phyloP scores from a whole-genome alignment of 2,329 filamentous ascomycete species.

The Trichophyton equinum region DNA sequence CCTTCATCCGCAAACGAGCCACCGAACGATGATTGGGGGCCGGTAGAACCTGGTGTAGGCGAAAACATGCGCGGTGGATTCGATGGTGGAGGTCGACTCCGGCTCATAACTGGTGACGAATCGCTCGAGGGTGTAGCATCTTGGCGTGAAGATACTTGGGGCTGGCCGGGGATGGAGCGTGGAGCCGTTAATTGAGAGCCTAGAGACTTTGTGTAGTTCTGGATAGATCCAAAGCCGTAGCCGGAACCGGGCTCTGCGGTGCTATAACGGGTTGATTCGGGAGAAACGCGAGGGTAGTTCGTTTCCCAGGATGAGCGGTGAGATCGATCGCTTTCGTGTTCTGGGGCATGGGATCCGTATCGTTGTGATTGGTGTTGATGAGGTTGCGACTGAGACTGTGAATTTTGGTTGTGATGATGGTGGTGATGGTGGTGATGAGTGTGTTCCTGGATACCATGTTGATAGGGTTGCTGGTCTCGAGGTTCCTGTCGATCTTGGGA shows the following conservation, averaged over 20 bases:
- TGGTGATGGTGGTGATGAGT: slow-evolving; percentile 19
- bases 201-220: slow-evolving; percentile 31
- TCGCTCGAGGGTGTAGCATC: slow-evolving; percentile 23
- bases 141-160: slow-evolving; percentile 24
- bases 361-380: slow-evolving; percentile 17
- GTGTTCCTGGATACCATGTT: slow-evolving; percentile 17
- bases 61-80: slow-evolving; percentile 24
- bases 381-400: slow-evolving; percentile 1
- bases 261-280: slow-evolving; percentile 26
- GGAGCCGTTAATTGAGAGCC: slow-evolving; percentile 27
- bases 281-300: slow-evolving; percentile 28
- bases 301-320: slow-evolving; percentile 26
- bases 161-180: slow-evolving; percentile 19
- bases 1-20: slow-evolving; percentile 21
- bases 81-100: slow-evolving; percentile 17
- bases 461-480: slow-evolving; percentile 21
- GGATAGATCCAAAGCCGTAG: slow-evolving; percentile 31
- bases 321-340: slow-evolving; percentile 24
- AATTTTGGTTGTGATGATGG: slow-evolving; percentile 2
- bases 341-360: slow-evolving; percentile 20
- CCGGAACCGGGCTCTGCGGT: slow-evolving; percentile 20
- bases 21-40: slow-evolving; percentile 8
- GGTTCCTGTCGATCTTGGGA: slow-evolving; percentile 29
- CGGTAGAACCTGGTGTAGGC: slow-evolving; percentile 23
- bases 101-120: slow-evolving; percentile 16